Evolutionary conservation across 2,329 filamentous ascomycete genomes (phyloP).

Genomic region (Grosmannia serpens): DNA sequence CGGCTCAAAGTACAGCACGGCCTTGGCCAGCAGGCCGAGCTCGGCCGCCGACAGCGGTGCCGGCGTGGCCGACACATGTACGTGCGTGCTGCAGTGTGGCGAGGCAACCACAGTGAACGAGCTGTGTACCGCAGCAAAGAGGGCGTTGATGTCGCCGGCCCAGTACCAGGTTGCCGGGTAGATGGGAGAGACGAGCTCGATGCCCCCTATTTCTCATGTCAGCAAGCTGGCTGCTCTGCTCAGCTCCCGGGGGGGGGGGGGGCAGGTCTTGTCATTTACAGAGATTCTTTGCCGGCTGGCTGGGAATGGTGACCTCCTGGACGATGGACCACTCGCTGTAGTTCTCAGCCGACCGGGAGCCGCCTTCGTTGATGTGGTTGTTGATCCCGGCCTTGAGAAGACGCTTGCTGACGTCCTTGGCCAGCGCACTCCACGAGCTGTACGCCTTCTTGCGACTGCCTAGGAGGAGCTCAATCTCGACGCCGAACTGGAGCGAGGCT

Average conservation of each 20-base stretch:
- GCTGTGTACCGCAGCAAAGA: slow-evolving; percentile 19
- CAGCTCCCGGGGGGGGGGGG: too few relatives aligned
- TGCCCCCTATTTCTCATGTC: slow-evolving; percentile 2
- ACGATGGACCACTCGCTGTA: slow-evolving; percentile 27
- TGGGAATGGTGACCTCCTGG: slow-evolving; percentile 24
- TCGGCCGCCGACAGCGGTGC: slow-evolving; percentile 13
- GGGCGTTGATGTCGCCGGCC: slow-evolving; percentile 17
- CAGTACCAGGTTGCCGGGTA: slow-evolving; percentile 18
- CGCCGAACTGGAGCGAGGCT: slow-evolving; percentile 19
- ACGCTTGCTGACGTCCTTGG: slow-evolving; percentile 21
- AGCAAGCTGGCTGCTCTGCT: neutral
- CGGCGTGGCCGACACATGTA: slow-evolving; percentile 21
- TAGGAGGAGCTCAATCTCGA: slow-evolving; percentile 27
- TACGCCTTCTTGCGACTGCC: slow-evolving; percentile 20
- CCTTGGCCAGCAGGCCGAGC: slow-evolving; percentile 20
- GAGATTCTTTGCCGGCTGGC: slow-evolving; percentile 19
- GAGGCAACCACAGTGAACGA: slow-evolving; percentile 16
- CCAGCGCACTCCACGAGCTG: slow-evolving; percentile 21
- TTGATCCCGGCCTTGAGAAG: slow-evolving; percentile 20
- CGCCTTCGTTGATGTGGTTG: slow-evolving; percentile 22
- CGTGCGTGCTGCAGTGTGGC: slow-evolving; percentile 24
- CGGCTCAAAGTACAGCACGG: slow-evolving; percentile 22
- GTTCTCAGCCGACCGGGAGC: slow-evolving; percentile 16
- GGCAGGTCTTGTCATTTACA: slow-evolving; percentile 14
- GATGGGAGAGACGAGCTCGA: slow-evolving; percentile 22